Evolutionary conservation across 2,329 filamentous ascomycete species (phyloP).

Genomic region (Sphaceloma murrayae): DNA sequence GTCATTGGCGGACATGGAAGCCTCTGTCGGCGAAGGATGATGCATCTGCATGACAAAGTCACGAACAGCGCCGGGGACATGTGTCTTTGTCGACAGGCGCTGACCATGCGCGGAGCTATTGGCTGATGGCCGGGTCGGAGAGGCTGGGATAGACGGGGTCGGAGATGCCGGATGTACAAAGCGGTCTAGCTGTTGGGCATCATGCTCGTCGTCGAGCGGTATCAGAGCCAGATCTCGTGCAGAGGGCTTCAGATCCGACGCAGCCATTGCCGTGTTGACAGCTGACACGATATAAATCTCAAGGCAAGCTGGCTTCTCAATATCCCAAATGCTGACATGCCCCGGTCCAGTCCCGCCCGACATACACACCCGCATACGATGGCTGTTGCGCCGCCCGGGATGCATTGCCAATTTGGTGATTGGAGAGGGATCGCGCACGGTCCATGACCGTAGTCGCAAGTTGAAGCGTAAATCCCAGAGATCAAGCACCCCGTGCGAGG

Average conservation of each 20-base stretch:
- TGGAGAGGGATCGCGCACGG: conserved; percentile 66
- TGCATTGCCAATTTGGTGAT: conserved; percentile 74
- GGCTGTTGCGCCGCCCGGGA: conserved; percentile 45
- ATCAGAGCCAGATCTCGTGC: conserved; percentile 67
- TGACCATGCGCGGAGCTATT: background rate
- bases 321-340: conserved; percentile 90
- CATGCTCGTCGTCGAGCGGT: conserved; percentile 78
- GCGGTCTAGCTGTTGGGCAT: conserved; percentile 8
- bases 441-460: conserved; percentile 79
- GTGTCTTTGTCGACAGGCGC: background rate
- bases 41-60: conserved; percentile 66
- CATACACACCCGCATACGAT: conserved; percentile 78
- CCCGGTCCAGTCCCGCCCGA: conserved; percentile 78
- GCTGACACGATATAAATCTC: conserved; percentile 67
- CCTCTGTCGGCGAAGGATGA: conserved; percentile 49
- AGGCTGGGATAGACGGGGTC: conserved; percentile 36
- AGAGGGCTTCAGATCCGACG: conserved; percentile 22
- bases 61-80: conserved; percentile 50
- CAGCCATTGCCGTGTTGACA: conserved; percentile 45
- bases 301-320: conserved; percentile 79
- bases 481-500: conserved; percentile 83
- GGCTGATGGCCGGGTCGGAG: conserved; percentile 25
- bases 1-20: conserved; percentile 42
- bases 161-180: conserved; percentile 38
- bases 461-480: conserved; percentile 97